Percentiles rank a stretch among this genome's conserved stretches.
These are phyloP conservation scores for Colletotrichum abscissum DNA, from an alignment of 2,329 filamentous ascomycete species.

Conservation along the genomic window DNA sequence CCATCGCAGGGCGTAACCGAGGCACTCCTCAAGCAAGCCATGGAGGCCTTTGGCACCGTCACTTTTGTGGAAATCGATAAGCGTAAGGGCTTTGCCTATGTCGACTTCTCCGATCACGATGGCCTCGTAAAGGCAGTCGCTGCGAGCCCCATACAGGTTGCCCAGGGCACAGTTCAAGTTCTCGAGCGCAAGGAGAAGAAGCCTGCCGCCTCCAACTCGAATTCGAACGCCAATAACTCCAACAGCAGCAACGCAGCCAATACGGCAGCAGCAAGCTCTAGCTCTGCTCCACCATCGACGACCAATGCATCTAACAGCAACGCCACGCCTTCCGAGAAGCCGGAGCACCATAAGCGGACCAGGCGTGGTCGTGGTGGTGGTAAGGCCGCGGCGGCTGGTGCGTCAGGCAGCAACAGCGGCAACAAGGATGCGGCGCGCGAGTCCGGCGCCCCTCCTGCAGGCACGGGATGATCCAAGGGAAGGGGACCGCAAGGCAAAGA, in stretches of 20 bases:
- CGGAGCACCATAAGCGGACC: conserved; percentile 38
- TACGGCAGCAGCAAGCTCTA: conserved; percentile 15
- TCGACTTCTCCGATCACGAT: conserved; percentile 83
- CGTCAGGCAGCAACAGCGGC: conserved; percentile 20
- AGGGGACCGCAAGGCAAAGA: background rate
- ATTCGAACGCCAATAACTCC: conserved; percentile 9
- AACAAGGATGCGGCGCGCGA: conserved; percentile 2
- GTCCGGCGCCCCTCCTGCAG: conserved; percentile 20
- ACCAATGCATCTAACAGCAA: conserved; percentile 3
- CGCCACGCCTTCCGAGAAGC: conserved; percentile 34
- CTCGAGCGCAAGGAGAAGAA: conserved; percentile 80
- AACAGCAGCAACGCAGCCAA: conserved; percentile 1
- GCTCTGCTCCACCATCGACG: conserved; percentile 9
- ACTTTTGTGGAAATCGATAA: conserved; percentile 91
- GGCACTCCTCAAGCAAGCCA: conserved; percentile 77
- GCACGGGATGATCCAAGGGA: conserved; percentile 25
- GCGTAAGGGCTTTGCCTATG: conserved; percentile 93
- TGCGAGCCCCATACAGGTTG: conserved; percentile 84
- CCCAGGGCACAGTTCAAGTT: conserved; percentile 87
- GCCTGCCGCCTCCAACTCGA: conserved; percentile 38
- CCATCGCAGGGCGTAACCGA: conserved; percentile 94
- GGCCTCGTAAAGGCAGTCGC: conserved; percentile 82
- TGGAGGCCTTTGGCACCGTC: conserved; percentile 79
- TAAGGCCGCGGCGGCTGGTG: conserved; percentile 30
- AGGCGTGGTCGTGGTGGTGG: conserved; percentile 40